Evolutionary conservation across 2,329 filamentous ascomycete species (phyloP).

Genomic region (Xylaria sp.): DNA sequence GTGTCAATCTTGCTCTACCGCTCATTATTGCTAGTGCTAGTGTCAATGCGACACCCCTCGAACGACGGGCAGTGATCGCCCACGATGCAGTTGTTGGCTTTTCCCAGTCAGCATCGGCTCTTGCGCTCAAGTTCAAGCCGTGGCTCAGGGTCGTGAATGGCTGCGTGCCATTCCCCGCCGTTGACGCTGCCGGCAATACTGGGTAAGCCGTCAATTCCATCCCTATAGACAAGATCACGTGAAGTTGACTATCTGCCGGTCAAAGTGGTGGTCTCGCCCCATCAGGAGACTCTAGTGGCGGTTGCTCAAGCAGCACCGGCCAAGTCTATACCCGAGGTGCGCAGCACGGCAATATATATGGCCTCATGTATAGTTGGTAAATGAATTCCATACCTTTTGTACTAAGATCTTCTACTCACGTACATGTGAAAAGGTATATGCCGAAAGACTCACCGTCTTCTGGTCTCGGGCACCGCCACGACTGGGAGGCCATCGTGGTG

Average conservation of each 20-base stretch:
- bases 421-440: conserved; percentile 41
- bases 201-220: conserved; percentile 18
- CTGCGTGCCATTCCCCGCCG: conserved; percentile 64
- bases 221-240: background rate
- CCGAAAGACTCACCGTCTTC: conserved; percentile 48
- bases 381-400: conserved; percentile 2
- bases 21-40: conserved; percentile 22
- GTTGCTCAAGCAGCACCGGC: conserved; percentile 39
- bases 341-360: conserved; percentile 37
- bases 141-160: conserved; percentile 57
- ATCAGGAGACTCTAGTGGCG: conserved; percentile 36
- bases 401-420: background rate
- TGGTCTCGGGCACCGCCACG: conserved; percentile 46
- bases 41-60: conserved; percentile 26
- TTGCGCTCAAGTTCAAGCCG: conserved; percentile 58
- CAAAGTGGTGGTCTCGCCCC: conserved; percentile 40
- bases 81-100: conserved; percentile 56
- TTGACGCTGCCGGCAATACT: conserved; percentile 54
- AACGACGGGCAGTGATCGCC: conserved; percentile 36
- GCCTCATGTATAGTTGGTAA: conserved; percentile 44
- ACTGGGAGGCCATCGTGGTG: conserved; percentile 45
- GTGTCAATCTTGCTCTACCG: conserved; percentile 15
- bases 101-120: conserved; percentile 55
- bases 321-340: conserved; percentile 44
- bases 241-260: background rate